phyloP scores from a whole-genome alignment of 2,329 filamentous ascomycete genomes.

The Paecilomyces fulvus region DNA sequence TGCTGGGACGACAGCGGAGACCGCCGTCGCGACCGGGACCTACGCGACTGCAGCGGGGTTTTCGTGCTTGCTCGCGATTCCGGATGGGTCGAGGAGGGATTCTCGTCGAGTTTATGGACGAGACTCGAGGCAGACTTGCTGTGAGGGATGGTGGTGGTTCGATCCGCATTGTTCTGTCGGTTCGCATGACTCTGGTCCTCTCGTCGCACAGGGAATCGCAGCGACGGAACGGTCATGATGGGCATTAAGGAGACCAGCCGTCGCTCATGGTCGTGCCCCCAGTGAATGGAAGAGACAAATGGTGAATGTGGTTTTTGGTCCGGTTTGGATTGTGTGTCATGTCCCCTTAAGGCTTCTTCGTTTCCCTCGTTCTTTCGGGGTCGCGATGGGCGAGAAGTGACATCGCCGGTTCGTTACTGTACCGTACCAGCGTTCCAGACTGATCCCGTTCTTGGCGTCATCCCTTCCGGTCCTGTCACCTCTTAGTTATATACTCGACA shows the following conservation, averaged over 20 bases:
- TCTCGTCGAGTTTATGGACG: not conserved
- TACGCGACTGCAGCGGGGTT: not conserved
- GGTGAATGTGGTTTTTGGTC: not conserved
- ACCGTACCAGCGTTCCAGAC: not conserved
- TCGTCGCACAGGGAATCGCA: constrained; percentile 26
- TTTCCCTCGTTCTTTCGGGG: not conserved
- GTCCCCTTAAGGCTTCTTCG: too few species aligned
- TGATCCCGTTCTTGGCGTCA: not conserved
- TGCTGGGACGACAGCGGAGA: not conserved
- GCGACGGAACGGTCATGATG: constrained; percentile 24
- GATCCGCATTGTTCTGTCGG: constrained; percentile 19
- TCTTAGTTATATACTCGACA: too few species aligned
- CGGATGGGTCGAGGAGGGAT: not conserved
- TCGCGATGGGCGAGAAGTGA: not conserved
- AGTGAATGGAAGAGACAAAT: not conserved
- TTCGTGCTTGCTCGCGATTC: not conserved
- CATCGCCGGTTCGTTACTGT: not conserved
- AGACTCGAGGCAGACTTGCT: constrained; percentile 5
- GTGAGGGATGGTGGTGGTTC: constrained; percentile 9
- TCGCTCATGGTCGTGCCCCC: not conserved
- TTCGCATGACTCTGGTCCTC: constrained; percentile 14
- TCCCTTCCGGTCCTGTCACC: not conserved
- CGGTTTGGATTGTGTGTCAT: not conserved
- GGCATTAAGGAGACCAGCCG: not conserved
- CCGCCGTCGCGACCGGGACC: not conserved